Evolutionary conservation across 2,329 filamentous ascomycete genomes (phyloP), one percentile per base, ranked within the genome.

Genomic region (Sclerotinia glacialis): DNA sequence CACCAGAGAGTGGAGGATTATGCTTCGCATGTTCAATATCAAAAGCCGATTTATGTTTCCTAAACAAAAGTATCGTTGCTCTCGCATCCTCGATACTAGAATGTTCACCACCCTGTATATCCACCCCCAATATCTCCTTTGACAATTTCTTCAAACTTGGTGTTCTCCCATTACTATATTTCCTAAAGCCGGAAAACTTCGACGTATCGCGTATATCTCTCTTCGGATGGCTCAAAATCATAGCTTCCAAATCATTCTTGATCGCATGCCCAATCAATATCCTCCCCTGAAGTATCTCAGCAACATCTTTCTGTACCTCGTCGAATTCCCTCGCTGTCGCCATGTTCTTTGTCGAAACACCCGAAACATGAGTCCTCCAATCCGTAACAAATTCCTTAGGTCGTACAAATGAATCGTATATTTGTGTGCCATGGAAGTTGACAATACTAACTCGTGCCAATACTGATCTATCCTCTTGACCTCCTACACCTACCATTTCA

Each of bases 401-500:
- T 64, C 86, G 85, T 12, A 98, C 95, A 75, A 90, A 98, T 16
- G 91, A 94, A 80, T 99, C 95, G 83, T 98, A 97, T 55, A 99
- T 81, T 77, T 97, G 92, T 37, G 90, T 86, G 23, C 93, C 93
- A 76, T 97, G 92, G 78, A 93, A 99, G 78, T 98, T 96, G 72
- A 97, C 93, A 21, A 96, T 81, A 75, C 91, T 96, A 65, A 94
- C 92, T 56, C 95, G 86, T 1, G 95, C 95, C 54, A 99, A 85
- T 0, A 87, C 88, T 46, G 92, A 93, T 75, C 88, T 85, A 70
- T 89, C 83, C 28, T 86, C 85, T 61, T 86, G 86, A 0, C 86
- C 85, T 0, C 90, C 91, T 16, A 96, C 86, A 58, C 94, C 95
- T 34, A 99, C 95, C 95, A 99, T 99, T 80, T 99, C 95, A 78